Conservation (phyloP, 2,329 filamentous ascomycete genomes). For the Dothiorella sarmentorum region DNA sequence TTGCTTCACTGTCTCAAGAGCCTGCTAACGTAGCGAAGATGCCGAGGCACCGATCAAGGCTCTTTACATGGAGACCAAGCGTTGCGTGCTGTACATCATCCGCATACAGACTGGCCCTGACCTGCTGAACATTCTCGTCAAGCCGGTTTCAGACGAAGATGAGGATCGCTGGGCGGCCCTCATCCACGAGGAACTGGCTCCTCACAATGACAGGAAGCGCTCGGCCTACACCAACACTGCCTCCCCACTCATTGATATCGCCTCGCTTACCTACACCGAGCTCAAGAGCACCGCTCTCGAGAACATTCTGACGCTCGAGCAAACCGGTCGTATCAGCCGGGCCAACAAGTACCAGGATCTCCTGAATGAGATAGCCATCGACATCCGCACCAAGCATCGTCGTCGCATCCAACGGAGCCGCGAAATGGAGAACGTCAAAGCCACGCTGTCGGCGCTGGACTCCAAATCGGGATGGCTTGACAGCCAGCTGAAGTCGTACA, state of each 20-base stretch:
- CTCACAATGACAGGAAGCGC: slow-evolving; percentile 57
- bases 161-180: slow-evolving; percentile 82
- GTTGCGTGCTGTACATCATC: slow-evolving; percentile 96
- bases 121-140: slow-evolving; percentile 92
- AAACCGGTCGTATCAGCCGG: slow-evolving; percentile 77
- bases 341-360: slow-evolving; percentile 95
- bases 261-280: slow-evolving; percentile 83
- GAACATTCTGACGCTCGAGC: slow-evolving; percentile 87
- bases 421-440: slow-evolving; percentile 78
- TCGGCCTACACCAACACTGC: slow-evolving; percentile 66
- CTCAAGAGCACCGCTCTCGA: slow-evolving; percentile 91
- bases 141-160: slow-evolving; percentile 81
- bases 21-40: slow-evolving; percentile 51
- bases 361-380: slow-evolving; percentile 93
- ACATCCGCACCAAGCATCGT: slow-evolving; percentile 95
- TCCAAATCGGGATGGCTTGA: slow-evolving; percentile 91
- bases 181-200: slow-evolving; percentile 72
- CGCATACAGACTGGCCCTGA: slow-evolving; percentile 88
- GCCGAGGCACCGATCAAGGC: slow-evolving; percentile 89
- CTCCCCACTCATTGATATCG: slow-evolving; percentile 72
- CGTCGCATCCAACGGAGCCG: slow-evolving; percentile 86
- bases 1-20: not conserved
- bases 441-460: slow-evolving; percentile 71
- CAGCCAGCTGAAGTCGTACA: slow-evolving; percentile 93
- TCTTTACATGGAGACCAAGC: slow-evolving; percentile 97